These are phyloP conservation scores for Babjeviella inositovora DNA, from an alignment of 805 yeast genomes.

Conservation along the genomic window DNA sequence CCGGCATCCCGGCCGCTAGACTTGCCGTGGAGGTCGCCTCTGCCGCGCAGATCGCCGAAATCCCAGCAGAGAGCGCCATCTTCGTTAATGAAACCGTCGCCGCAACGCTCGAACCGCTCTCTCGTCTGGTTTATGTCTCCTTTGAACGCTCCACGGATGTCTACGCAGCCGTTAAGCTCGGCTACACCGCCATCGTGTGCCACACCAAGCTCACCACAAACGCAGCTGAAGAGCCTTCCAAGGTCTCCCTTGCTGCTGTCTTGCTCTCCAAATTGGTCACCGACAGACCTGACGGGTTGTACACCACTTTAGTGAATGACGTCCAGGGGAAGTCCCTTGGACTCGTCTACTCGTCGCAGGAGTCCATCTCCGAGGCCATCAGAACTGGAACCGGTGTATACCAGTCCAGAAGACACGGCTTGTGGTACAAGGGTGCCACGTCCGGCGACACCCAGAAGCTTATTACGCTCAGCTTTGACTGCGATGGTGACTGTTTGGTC, in stretches of 20 bases:
- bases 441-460: constrained; percentile 91
- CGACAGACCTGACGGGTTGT: constrained; percentile 79
- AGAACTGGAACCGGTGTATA: constrained; percentile 78
- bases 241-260: constrained; percentile 20
- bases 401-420: constrained; percentile 81
- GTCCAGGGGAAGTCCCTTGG: constrained; percentile 63
- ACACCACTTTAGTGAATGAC: constrained; percentile 70
- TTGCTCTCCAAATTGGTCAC: constrained; percentile 42
- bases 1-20: constrained; percentile 37
- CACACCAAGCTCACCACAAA: constrained; percentile 13
- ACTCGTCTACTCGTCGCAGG: constrained; percentile 76
- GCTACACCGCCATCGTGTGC: constrained; percentile 16
- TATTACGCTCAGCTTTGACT: constrained; percentile 54
- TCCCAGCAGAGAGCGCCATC: constrained; percentile 6
- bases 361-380: constrained; percentile 71
- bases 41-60: constrained; percentile 4
- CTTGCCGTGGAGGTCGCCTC: constrained; percentile 13
- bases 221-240: constrained; percentile 8
- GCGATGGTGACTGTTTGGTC: constrained; percentile 85
- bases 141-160: constrained; percentile 4
- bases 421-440: constrained; percentile 93
- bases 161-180: constrained; percentile 11
- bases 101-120: too few species aligned
- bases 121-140: too few species aligned
- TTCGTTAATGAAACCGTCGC: constrained; percentile 3